A percentile compares a stretch with the other conserved stretches of the same genome.
phyloP scores from a whole-genome alignment of 768 basidiomycete genomes.

The Podaxis sp. region DNA sequence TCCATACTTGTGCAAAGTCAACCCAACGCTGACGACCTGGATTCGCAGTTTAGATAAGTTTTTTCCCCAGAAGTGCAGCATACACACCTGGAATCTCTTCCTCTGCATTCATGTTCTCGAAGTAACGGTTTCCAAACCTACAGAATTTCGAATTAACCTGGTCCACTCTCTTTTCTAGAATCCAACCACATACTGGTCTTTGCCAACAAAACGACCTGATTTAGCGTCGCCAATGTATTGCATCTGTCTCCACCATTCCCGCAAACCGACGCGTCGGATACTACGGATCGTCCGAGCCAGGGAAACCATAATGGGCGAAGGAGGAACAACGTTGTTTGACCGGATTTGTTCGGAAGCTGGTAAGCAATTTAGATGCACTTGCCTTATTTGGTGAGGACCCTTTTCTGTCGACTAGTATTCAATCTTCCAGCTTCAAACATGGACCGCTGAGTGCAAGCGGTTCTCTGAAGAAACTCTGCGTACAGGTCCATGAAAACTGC shows the following conservation, averaged over 20 bases:
- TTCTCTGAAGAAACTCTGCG: no score
- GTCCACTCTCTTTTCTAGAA: conserved; percentile 12
- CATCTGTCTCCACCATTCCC: conserved; percentile 89
- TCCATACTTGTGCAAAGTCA: conserved; percentile 79
- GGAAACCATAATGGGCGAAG: conserved; percentile 57
- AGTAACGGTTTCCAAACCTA: conserved; percentile 94
- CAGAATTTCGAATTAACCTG: neutral
- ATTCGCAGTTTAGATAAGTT: conserved; percentile 2
- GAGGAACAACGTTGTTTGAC: conserved; percentile 26
- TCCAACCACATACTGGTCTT: conserved; percentile 70
- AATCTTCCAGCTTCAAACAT: no score
- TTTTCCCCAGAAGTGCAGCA: neutral
- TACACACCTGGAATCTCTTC: conserved; percentile 85
- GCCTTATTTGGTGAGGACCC: neutral
- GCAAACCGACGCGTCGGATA: conserved; percentile 71
- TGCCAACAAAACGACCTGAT: conserved; percentile 71
- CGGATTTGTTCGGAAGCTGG: conserved; percentile 30
- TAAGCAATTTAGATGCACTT: neutral
- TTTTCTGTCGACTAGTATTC: neutral
- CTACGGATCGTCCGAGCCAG: conserved; percentile 74
- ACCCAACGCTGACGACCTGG: conserved; percentile 96
- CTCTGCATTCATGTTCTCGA: conserved; percentile 83
- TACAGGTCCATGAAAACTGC: neutral
- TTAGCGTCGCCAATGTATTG: conserved; percentile 96
- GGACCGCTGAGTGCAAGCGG: no score